Conservation (phyloP, 2,329 filamentous ascomycete species). For the Colletotrichum eremochloae region DNA sequence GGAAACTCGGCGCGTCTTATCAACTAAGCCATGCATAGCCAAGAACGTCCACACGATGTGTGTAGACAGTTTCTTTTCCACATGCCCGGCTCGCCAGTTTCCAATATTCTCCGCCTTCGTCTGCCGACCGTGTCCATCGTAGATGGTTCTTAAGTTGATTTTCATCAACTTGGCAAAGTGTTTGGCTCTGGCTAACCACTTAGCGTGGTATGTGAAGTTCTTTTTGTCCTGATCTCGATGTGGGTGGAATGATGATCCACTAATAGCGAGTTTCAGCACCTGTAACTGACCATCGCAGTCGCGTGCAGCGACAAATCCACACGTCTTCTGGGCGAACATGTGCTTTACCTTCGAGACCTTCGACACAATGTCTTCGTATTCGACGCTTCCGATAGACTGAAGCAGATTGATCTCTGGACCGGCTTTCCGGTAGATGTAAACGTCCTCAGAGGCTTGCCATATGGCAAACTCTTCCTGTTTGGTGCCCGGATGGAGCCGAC, state of each 20-base stretch:
- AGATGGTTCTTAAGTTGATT: constrained; percentile 48
- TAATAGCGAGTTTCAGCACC: not conserved
- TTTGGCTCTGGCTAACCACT: constrained; percentile 51
- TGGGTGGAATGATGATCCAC: not conserved
- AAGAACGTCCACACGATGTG: constrained; percentile 51
- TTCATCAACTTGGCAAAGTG: constrained; percentile 48
- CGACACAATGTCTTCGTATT: not conserved
- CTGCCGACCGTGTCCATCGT: constrained; percentile 44
- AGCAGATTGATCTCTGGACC: not conserved
- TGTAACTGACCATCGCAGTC: fast-evolving
- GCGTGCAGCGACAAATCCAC: not conserved
- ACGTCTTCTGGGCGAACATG: constrained; percentile 1
- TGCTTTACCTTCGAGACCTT: not conserved
- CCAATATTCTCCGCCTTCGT: constrained; percentile 13
- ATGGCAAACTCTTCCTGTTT: not conserved
- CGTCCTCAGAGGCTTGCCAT: not conserved
- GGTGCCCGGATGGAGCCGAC: not conserved
- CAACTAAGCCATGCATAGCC: not conserved
- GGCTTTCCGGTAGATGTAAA: not conserved
- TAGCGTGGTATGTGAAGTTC: constrained; percentile 46
- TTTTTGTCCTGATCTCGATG: not conserved
- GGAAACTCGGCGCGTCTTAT: not conserved
- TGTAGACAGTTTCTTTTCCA: constrained; percentile 56
- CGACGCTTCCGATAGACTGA: fast-evolving
- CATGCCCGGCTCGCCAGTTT: constrained; percentile 50